These are phyloP conservation scores for Curvularia spicifera DNA, from an alignment of 2,329 filamentous ascomycete genomes.

Conservation along the genomic window DNA sequence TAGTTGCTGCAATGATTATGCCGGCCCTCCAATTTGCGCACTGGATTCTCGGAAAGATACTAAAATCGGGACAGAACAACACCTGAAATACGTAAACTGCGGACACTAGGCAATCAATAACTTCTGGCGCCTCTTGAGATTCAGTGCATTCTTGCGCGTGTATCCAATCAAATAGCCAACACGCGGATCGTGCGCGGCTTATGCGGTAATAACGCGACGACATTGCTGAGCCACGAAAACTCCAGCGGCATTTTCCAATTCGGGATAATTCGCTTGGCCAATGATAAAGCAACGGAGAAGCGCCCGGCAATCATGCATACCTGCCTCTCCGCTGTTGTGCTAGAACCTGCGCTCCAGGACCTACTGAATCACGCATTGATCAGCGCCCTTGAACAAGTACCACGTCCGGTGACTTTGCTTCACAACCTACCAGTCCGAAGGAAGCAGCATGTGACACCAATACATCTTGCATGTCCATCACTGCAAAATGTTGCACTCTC, in stretches of 20 bases:
- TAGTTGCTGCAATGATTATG: constrained; percentile 42
- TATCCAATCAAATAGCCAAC: not conserved
- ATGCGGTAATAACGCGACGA: not conserved
- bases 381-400: not conserved
- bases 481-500: not conserved
- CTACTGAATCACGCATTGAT: not conserved
- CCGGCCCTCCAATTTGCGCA: constrained; percentile 42
- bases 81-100: not conserved
- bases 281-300: not conserved
- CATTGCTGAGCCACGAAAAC: not conserved
- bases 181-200: not conserved
- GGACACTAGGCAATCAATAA: not conserved
- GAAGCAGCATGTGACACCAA: not conserved
- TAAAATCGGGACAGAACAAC: constrained; percentile 27
- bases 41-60: constrained; percentile 43
- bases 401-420: not conserved
- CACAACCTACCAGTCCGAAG: not conserved
- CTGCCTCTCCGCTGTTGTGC: not conserved
- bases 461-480: not conserved
- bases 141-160: not conserved
- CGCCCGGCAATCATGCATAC: not conserved
- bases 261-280: not conserved
- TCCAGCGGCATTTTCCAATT: not conserved
- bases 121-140: not conserved
- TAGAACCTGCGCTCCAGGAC: not conserved